Base-by-base conservation (phyloP, 257 asterid genomes). In the Plantago major region DNA sequence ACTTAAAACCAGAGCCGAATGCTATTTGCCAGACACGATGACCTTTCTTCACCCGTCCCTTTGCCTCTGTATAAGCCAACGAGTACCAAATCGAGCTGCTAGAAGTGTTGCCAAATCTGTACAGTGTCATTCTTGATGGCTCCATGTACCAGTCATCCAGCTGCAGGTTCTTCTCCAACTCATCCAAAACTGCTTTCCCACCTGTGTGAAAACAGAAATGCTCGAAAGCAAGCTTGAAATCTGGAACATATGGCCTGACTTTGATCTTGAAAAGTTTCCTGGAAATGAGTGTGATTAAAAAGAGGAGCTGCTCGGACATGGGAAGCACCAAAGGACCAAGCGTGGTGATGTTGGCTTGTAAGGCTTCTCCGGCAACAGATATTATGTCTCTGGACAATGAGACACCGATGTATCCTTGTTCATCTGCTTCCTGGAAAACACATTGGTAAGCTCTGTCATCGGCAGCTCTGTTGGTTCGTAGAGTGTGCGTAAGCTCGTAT, bases 81-180 rank as follows among this genome's bases (percentile, higher is more conserved):
- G 63, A 67, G 46, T 79, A 79, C 85, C 85, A 79, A 42, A 79
- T 43, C 6, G 85, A 79, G n/a, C 85, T 79, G 15, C 85, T 79
- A 5, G 85, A 79, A 42, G 85, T 79, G 66, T 76, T 79, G 1
- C 85, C 85, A 42, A 76, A 79, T 55, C 79, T 71, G 50, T 76
- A 75, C 3, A 79, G 71, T 1, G 82, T 70, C 85, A 79, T 79
- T 73, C 85, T 73, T 1, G 85, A 76, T 43, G 85, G 82, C 62
- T 79, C 85, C 82, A 79, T 71, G 19, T 76, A 68, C 74, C 67
- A 73, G 6, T 73, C 64, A 2, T 68, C 68, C 37, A 79, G 77
- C 46, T 65, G 69, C 2, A 79, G 74, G n/a, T 70, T 73, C 68
- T 79, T 76, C 75, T 76, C 77, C 9, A 79, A 65, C 56, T 79